A percentile compares a stretch with the other conserved stretches of the same genome.
Conservation (phyloP, 305 asterid genomes). For the Fraxinus platypoda region DNA sequence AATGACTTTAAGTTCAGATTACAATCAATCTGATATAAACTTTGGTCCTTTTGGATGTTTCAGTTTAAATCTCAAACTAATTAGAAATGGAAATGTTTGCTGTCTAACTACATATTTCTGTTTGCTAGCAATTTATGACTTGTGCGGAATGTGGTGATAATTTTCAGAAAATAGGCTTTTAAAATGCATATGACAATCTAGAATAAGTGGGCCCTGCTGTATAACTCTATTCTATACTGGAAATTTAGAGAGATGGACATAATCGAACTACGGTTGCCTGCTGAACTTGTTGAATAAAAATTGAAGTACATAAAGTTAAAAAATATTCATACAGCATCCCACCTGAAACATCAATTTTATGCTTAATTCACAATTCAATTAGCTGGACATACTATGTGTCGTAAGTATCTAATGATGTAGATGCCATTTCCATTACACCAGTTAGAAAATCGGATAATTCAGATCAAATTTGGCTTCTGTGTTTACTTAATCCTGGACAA, state of each 20-base stretch:
- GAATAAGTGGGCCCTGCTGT: not conserved
- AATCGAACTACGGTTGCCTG: not conserved
- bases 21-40: not conserved
- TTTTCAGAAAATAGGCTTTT: not conserved
- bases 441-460: not conserved
- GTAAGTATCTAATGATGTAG: not conserved
- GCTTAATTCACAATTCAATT: not conserved
- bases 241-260: not conserved
- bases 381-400: not conserved
- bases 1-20: not conserved
- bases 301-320: not conserved
- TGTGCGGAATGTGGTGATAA: not conserved
- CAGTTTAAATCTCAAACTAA: not conserved
- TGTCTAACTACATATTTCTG: not conserved
- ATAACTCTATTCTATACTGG: not conserved
- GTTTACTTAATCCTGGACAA: not conserved
- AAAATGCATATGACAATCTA: not conserved
- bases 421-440: not conserved
- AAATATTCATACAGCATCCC: not conserved
- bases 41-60: not conserved
- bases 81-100: not conserved
- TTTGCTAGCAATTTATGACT: not conserved
- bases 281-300: not conserved
- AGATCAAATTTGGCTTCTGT: not conserved
- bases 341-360: not conserved